phyloP scores from a whole-genome alignment of 805 yeast species.

The Starmerella ratchasimensis region DNA sequence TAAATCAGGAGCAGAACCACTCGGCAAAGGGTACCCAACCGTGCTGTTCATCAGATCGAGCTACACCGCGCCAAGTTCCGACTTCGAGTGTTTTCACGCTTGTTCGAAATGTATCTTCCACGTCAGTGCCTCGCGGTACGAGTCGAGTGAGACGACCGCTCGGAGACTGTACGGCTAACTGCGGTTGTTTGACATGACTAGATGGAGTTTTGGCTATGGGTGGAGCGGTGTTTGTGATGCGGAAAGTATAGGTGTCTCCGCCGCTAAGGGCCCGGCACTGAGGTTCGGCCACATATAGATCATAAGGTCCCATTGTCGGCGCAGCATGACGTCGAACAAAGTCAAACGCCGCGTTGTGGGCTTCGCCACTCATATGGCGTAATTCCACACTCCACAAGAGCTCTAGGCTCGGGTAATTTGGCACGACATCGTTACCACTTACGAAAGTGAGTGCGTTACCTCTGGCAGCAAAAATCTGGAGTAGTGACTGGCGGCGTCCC shows the following conservation, averaged over 20 bases:
- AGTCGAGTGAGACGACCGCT: conserved; percentile 62
- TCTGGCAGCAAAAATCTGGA: conserved; percentile 59
- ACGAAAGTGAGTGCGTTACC: too few species aligned
- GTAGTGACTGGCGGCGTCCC: conserved; percentile 50
- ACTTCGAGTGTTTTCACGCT: conserved; percentile 48
- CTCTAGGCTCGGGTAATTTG: conserved; percentile 33
- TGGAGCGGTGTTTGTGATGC: conserved; percentile 31
- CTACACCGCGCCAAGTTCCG: conserved; percentile 76
- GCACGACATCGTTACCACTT: too few species aligned
- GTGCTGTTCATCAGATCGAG: conserved; percentile 58
- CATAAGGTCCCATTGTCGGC: conserved; percentile 52
- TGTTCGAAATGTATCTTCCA: conserved; percentile 38
- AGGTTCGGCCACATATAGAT: conserved; percentile 73
- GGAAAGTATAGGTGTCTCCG: conserved; percentile 52
- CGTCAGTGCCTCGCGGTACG: conserved; percentile 27
- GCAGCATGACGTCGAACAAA: conserved; percentile 65
- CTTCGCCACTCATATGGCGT: conserved; percentile 49
- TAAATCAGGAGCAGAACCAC: conserved; percentile 45
- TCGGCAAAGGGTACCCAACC: conserved; percentile 86
- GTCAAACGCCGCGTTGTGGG: conserved; percentile 37
- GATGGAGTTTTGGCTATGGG: conserved; percentile 21
- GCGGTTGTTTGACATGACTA: conserved; percentile 18
- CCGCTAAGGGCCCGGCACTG: conserved; percentile 50
- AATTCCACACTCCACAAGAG: conserved; percentile 62
- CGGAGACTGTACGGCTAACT: conserved; percentile 69